These are phyloP conservation scores for Yarrowia phangngaensis DNA, from an alignment of 805 yeast genomes.

Conservation along the genomic window DNA sequence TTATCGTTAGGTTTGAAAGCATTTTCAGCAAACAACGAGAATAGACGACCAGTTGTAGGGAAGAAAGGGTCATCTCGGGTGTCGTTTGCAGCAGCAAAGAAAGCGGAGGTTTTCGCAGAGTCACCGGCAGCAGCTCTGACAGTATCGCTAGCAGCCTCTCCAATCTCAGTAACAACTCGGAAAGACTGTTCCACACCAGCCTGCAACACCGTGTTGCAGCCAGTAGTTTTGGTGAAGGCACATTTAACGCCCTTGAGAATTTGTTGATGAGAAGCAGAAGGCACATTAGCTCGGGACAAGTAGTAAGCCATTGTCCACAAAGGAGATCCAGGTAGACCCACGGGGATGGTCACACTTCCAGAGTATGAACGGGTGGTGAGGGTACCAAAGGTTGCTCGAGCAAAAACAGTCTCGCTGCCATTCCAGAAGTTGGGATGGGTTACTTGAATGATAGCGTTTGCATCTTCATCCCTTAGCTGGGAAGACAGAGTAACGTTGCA, in stretches of 20 bases:
- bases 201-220: slow-evolving; percentile 14
- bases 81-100: slow-evolving; percentile 11
- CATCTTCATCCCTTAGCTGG: slow-evolving; percentile 17
- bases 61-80: slow-evolving; percentile 25
- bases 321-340: slow-evolving; percentile 16
- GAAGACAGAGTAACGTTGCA: slow-evolving; percentile 17
- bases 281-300: slow-evolving; percentile 21
- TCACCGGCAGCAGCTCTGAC: slow-evolving; percentile 24
- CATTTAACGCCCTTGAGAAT: slow-evolving; percentile 24
- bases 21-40: slow-evolving; percentile 10
- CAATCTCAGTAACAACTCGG: slow-evolving; percentile 25
- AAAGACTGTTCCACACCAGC: slow-evolving; percentile 14
- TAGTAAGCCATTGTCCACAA: slow-evolving; percentile 19
- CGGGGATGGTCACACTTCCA: slow-evolving; percentile 9
- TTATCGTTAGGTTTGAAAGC: slow-evolving; percentile 18
- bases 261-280: slow-evolving; percentile 24
- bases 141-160: slow-evolving; percentile 17
- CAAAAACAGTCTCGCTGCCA: slow-evolving; percentile 16
- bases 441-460: slow-evolving; percentile 17
- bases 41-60: slow-evolving; percentile 15
- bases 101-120: slow-evolving; percentile 19
- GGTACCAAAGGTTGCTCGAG: slow-evolving; percentile 19
- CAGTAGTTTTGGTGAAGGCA: slow-evolving; percentile 6
- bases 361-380: slow-evolving; percentile 22
- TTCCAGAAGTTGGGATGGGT: slow-evolving; percentile 23